Conservation (phyloP, 148 eudicot genomes). For the Camellia granthamiana region DNA sequence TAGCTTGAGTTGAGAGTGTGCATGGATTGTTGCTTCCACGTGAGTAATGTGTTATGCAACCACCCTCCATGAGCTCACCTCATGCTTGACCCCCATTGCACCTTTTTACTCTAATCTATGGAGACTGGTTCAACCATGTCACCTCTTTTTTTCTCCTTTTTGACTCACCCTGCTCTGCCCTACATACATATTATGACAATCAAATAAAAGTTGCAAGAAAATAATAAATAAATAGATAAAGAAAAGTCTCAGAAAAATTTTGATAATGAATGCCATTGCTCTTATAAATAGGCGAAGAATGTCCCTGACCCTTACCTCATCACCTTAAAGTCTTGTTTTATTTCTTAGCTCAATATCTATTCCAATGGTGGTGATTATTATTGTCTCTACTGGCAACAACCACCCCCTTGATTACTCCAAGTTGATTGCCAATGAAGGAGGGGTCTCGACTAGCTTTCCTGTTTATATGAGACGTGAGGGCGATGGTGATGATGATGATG, state of each 20-base stretch:
- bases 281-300: background rate
- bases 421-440: background rate
- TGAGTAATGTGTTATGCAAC: constrained; percentile 3
- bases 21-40: constrained; percentile 10
- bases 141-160: background rate
- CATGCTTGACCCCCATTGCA: background rate
- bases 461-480: background rate
- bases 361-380: background rate
- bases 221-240: background rate
- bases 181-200: background rate
- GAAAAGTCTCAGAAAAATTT: background rate
- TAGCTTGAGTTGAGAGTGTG: constrained; percentile 5
- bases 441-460: background rate
- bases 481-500: background rate
- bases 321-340: background rate
- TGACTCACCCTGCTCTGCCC: background rate
- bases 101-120: background rate
- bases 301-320: background rate
- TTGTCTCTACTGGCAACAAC: background rate
- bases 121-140: background rate
- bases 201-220: background rate
- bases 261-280: background rate
- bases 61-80: constrained; percentile 11
- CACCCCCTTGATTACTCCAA: background rate
- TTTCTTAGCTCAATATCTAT: background rate